Base-by-base conservation (phyloP, 495 filamentous ascomycete species). In the Hyphodiscus hymeniophilus region DNA sequence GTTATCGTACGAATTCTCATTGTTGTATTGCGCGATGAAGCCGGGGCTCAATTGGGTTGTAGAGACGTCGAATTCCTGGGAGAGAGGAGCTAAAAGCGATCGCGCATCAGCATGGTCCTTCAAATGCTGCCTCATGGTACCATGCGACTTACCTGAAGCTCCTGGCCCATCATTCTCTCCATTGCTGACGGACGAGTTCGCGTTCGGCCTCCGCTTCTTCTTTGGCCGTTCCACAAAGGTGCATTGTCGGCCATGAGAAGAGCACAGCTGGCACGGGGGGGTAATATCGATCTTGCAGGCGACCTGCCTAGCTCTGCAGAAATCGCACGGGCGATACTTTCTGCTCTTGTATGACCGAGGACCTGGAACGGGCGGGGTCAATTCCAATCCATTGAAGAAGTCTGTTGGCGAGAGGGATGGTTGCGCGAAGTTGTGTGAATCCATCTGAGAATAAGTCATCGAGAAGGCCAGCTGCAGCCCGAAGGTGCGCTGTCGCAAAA, bases 191-290 rank as follows among this genome's bases (percentile, higher is more conserved):
- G 34, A 22, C 15, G 47, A 22, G 26, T 28, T 28, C 11, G 42
- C 47, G 45, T 56, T 54, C n/a, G 50, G 54, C 26, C 57, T 50
- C 38, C 54, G 40, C 42, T 57, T 60, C 50, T 57, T 56, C 47
- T 57, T 57, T 18, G 57, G 57, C 31, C 51, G 57, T 32, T 65
- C 60, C 15, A 65, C 49, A 42, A 65, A 66, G 15, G 62, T 66
- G 45, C 64, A 66, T 24, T 62, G 46, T 32, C 59, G 55, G 24
- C 58, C 50, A 49, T 61, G 56, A 48, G 59, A 50, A 3, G 60
- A 36, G 42, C 64, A 66, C 24, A 64, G 55, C 31, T 56, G 50
- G 45, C 64, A 66, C 20, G 58, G 62, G 7, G 54, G 47, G 23
- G 52, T 40, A 7, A 47, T 49, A 17, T 60, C 55, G 16, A 60